Base-by-base conservation (phyloP, 2,329 filamentous ascomycete genomes). In the Emmonsiellopsis sp. region DNA sequence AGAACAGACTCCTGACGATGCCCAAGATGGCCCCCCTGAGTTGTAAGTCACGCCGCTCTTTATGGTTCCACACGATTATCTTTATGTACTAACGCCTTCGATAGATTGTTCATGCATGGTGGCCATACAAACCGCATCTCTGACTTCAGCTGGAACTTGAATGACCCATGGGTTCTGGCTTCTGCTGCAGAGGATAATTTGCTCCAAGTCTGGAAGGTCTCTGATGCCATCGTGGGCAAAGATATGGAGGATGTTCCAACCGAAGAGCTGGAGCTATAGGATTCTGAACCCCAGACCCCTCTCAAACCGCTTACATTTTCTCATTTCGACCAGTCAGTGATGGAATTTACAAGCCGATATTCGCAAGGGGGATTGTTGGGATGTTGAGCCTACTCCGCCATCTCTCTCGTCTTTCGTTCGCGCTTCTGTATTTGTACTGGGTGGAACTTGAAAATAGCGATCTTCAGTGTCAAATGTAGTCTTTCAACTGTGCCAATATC, bases 131-230 rank as follows among this genome's bases (percentile, higher is more conserved):
- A 96, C 72, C 87, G 94, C 60, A 83, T 98, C 57, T 90, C 88
- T 37, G 94, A 98, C 71, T 98, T 98, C 66, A 92, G 87, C 72
- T 98, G 92, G 92, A 98, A 98, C 71, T 83, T 84, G 61, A 95
- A 95, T 67, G 90, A 96, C 64, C 91, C 92, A 4, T 98, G 94
- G 94, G 82, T 96, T 53, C 87, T 98, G 60, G 91, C 90, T 69
- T 95, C 88, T 56, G 91, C 93, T 13, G 93, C 92, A 0, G 94
- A 98, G 68, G 93, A 98, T 73, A 98, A 98, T 66, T 77, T 97
- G 60, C 80, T 98, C 58, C 93, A 98, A 71, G 88, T 96, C 61
- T 97, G 88, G 88, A 91, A 88, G 71, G 86, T 90, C 21, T 84
- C 87, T 3, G 85, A 89, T 64, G 82, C 87, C 2, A 91, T 93